Conservation (phyloP, 2,329 filamentous ascomycete genomes). For the Diplodia intermedia region DNA sequence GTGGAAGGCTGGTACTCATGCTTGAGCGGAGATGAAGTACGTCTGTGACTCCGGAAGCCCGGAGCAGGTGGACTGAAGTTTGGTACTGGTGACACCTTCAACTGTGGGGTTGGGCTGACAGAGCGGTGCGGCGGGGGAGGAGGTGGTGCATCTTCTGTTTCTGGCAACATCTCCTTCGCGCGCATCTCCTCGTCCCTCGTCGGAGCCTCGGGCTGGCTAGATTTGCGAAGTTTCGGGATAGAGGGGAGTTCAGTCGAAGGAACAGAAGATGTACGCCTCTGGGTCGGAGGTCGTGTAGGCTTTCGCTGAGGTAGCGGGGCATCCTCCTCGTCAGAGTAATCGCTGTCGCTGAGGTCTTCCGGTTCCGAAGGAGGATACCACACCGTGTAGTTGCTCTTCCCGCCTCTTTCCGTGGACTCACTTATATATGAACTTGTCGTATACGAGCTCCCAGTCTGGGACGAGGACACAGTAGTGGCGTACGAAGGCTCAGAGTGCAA, state of each 20-base stretch:
- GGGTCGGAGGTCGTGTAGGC: conserved; percentile 45
- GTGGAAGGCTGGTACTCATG: conserved; percentile 94
- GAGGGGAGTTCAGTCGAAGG: conserved; percentile 55
- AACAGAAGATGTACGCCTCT: conserved; percentile 57
- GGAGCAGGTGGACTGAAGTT: conserved; percentile 56
- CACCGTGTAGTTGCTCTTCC: conserved; percentile 54
- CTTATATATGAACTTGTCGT: conserved; percentile 31
- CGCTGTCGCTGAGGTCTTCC: conserved; percentile 35
- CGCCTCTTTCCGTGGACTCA: conserved; percentile 22
- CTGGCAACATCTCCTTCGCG: conserved; percentile 30
- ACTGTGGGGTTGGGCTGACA: conserved; percentile 54
- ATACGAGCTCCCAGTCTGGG: conserved; percentile 39
- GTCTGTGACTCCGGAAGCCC: conserved; percentile 62
- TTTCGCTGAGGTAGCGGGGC: conserved; percentile 7
- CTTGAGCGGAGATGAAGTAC: conserved; percentile 91
- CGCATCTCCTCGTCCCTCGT: conserved; percentile 33
- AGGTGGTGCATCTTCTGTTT: conserved; percentile 44
- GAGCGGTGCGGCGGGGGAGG: conserved; percentile 60
- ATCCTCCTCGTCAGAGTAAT: conserved; percentile 37
- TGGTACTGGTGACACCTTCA: conserved; percentile 54
- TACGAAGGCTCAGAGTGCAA: conserved; percentile 37
- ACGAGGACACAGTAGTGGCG: conserved; percentile 37
- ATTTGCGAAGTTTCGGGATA: conserved; percentile 54
- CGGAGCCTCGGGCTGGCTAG: conserved; percentile 49
- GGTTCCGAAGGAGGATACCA: conserved; percentile 56